Base-by-base conservation (phyloP, 768 basidiomycete species). In the Sutorius australiensis region DNA sequence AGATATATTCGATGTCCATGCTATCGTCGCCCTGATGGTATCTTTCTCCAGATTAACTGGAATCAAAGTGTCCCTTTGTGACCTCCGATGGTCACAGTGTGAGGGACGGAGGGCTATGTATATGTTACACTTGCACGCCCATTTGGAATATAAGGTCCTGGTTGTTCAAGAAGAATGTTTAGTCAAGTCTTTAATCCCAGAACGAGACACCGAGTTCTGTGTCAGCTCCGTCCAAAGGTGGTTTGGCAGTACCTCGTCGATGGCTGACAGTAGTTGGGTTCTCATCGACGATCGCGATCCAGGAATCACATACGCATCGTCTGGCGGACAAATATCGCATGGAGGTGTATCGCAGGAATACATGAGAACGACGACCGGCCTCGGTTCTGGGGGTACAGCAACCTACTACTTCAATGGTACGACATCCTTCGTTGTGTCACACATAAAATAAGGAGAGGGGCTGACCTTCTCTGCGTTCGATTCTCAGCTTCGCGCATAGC, bases 401-500 rank as follows among this genome's bases (percentile, higher is more conserved):
- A 48, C 21, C n/a, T 56, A 39, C 41, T 48, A 21, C 44, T 55
- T 55, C 33, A 39, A 40, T 10, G 55, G 43, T 56, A 50, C n/a
- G 19, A 9, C 37, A 31, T 48, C 19, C 48, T 36, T 48, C 13
- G 6, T 24, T 38, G 14, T 8, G 8, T 24, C 11, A 11, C 32
- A 24, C 24, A 24, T 24, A 6, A 3, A 27, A 34, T 24, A 24
- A 12, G n/a, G 21, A 3, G 1, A 13, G 40, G 13, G 27, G n/a
- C 27, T 42, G 3, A 24, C 34, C 13, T 42, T 37, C 19, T 34
- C 33, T 45, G 21, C 24, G 8, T 19, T 49, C 32, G 42, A 28
- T 14, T 49, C 32, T 34, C 17, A 57, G 55, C 54, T 19, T 57
- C 39, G 21, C 34, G 36, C 24, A 54, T 54, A 33, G 27, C 30